Evolutionary conservation across 1,284 basidiomycete genomes (phyloP), one percentile per base, ranked within the genome.

Genomic region (Heterobasidion occidentale): DNA sequence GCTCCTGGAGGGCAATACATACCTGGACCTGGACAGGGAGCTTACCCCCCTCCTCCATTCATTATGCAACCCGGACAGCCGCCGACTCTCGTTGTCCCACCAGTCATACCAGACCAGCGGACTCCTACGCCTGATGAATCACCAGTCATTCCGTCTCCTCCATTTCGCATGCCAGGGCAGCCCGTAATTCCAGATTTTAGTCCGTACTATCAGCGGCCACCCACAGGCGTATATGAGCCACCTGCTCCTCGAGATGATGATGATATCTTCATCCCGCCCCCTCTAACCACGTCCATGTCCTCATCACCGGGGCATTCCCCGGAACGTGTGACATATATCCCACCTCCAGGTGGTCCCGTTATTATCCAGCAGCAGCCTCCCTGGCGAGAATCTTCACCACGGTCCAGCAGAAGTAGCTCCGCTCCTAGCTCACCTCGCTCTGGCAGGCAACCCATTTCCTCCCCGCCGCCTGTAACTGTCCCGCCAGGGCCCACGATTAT

Each of bases 131-230:
- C 53, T 17, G 35, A 36, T 3, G 52, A 45, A 20, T 51, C 56
- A 33, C 54, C 56, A 1, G 60, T 61, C 9, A 56, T 56, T 14
- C 60, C 60, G 19, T 58, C 54, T 11, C 59, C 59, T 34, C 45
- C 54, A 15, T 19, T 36, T 8, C 27, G 4, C 9, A 33, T 50
- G 17, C 54, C 59, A 34, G 14, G 2, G 36, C 36, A 38, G 11
- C 56, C 54, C 44, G 36, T 60, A 9, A 20, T 58, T 33, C 60
- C 59, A 35, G 47, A 49, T 8, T n/a, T 54, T 14, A 52, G 48
- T 27, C 36, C 11, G 14, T 27, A 38, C 17, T 38, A 38, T 46
- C 46, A 34, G 19, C 42, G 38, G 34, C 55, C 51, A 8, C n/a
- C 19, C 33, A 17, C 46, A n/a, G 46, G 35, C 20, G 9, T 49